These are phyloP conservation scores for Eucalyptus victrix DNA, from an alignment of 345 rosid genomes.

Conservation along the genomic window DNA sequence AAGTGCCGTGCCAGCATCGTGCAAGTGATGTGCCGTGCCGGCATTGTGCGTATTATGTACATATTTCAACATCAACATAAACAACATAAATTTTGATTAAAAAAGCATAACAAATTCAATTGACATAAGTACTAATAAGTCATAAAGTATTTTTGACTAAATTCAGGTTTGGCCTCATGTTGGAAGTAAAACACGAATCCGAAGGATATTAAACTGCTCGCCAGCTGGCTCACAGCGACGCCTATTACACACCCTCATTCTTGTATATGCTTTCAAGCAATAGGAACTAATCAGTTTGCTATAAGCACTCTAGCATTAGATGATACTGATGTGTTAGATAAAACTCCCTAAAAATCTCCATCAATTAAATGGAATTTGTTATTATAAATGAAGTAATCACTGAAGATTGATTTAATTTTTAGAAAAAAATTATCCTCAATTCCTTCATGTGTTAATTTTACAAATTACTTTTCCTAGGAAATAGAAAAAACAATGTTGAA, in stretches of 20 bases:
- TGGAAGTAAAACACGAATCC: too few relatives aligned
- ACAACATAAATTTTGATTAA: too few relatives aligned
- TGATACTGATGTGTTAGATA: conserved; percentile 43
- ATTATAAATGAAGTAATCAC: neutral
- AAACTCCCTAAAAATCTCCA: conserved; percentile 62
- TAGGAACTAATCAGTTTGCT: conserved; percentile 48
- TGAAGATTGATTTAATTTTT: neutral
- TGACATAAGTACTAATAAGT: too few relatives aligned
- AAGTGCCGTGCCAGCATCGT: too few relatives aligned
- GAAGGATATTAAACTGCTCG: too few relatives aligned
- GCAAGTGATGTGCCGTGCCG: too few relatives aligned
- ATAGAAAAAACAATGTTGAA: conserved; percentile 53
- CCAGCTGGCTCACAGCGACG: too few relatives aligned
- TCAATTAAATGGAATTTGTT: neutral
- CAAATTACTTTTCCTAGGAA: conserved; percentile 53
- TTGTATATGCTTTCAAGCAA: conserved; percentile 37
- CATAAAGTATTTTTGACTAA: too few relatives aligned
- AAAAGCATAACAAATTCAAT: too few relatives aligned
- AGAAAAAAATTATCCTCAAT: conserved; percentile 25
- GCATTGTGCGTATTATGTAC: too few relatives aligned
- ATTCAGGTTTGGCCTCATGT: too few relatives aligned
- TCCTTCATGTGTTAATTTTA: conserved; percentile 53
- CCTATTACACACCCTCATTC: neutral
- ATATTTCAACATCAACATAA: too few relatives aligned
- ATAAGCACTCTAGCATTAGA: conserved; percentile 40